A percentile compares a stretch with the other conserved stretches of the same genome.
phyloP scores from a whole-genome alignment of 208 protist species.

The Trichomonas vaginalis region DNA sequence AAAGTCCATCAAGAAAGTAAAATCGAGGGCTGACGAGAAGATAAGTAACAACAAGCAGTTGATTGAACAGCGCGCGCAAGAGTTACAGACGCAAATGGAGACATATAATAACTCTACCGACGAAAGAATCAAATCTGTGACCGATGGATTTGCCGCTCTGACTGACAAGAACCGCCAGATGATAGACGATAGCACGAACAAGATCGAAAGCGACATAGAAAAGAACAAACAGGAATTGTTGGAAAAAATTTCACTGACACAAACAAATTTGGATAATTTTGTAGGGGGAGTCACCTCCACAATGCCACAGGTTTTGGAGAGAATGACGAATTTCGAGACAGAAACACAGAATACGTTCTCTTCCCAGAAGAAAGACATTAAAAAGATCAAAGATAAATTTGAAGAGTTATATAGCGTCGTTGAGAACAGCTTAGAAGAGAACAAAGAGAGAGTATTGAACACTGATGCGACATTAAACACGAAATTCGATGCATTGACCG shows the following conservation, averaged over 20 bases:
- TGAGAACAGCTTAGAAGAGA: neutral
- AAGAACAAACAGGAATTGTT: neutral
- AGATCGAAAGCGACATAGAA: neutral
- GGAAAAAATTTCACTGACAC: neutral
- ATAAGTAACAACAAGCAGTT: neutral
- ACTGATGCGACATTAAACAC: neutral
- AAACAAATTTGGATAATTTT: neutral
- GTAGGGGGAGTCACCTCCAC: neutral
- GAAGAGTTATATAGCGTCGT: neutral
- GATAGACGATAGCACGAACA: neutral
- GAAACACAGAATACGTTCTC: neutral
- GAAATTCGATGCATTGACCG: neutral
- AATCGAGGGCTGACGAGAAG: neutral
- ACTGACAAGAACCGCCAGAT: neutral
- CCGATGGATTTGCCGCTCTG: neutral
- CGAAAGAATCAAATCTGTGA: neutral
- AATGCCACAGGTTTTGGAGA: neutral
- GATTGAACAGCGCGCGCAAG: neutral
- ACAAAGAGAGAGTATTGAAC: neutral
- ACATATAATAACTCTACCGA: neutral
- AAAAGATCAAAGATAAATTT: neutral
- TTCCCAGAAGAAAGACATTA: neutral
- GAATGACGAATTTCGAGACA: neutral
- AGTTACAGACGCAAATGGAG: neutral
- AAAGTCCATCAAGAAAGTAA: neutral